phyloP scores from a whole-genome alignment of 2,329 filamentous ascomycete genomes.

The Chrysoporthe austroafricana region DNA sequence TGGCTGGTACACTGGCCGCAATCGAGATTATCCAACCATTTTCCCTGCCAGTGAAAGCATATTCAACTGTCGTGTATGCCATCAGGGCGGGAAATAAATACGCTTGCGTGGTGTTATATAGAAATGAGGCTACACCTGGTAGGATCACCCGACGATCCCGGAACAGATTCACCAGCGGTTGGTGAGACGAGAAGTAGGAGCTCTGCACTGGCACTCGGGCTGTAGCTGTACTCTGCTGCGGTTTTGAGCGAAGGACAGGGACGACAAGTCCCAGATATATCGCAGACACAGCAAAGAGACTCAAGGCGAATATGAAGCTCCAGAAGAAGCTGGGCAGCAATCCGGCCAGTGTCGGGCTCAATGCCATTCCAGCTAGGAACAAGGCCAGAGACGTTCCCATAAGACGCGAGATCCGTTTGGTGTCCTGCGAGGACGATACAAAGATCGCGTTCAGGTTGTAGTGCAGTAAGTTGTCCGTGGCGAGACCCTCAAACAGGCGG shows the following conservation, averaged over 20 bases:
- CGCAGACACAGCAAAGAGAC: neutral
- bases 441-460: neutral
- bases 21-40: constrained; percentile 4
- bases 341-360: neutral
- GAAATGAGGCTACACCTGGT: neutral
- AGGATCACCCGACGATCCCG: neutral
- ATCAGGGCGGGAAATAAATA: neutral
- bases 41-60: neutral
- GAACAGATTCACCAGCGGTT: neutral
- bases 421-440: neutral
- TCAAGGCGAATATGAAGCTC: neutral
- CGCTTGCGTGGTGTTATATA: neutral
- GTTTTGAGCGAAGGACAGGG: neutral
- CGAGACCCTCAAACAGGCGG: neutral
- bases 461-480: constrained; percentile 4
- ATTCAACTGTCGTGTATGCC: neutral
- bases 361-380: neutral
- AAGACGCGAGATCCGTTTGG: neutral
- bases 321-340: neutral
- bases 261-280: neutral
- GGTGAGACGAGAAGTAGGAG: neutral
- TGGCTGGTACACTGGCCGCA: neutral
- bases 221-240: neutral
- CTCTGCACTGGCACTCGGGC: too few species aligned
- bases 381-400: neutral